Base-by-base conservation (phyloP, 148 eudicot species). In the Euryodendron excelsum region DNA sequence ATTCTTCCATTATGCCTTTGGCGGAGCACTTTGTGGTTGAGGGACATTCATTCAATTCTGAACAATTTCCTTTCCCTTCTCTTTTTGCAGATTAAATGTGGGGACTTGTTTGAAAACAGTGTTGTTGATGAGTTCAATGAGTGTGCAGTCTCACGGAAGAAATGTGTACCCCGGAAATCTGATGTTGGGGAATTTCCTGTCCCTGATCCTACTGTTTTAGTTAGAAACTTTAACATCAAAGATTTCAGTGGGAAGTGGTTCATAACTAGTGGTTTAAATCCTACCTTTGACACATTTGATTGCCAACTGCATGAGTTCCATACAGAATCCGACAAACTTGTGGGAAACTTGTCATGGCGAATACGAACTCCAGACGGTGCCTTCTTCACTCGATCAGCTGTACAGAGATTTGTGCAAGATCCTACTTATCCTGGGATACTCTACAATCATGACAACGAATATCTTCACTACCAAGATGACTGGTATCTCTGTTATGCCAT, bases 401-500 rank as follows among this genome's bases (percentile, higher is more conserved):
- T 86, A 71, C 99, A 96, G 84, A 93, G 61, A 83, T 96, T 96
- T 84, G 98, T 83, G 69, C 99, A 96, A 83, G 98, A 96, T 85
- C 92, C 95, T 39, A 64, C 31, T 30, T 86, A 88, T 70, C 98
- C 99, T 12, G 98, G 90, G 64, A 86, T 92, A 79, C 84, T 96
- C 45, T 91, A 93, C 85, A 96, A 96, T 87, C 99, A 96, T 80
- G 99, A 91, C 80, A 96, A 96, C 73, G 99, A 93, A 88, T 93
- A 78, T 87, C 99, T 96, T 86, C 94, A 93, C 75, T 96, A 96
- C 83, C 95, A 96, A 92, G 99, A 96, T 81, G 99, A 96, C 77
- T 96, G 99, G 99, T 96, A 91, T 21, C 12, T 53, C 55, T 67
- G 60, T 48, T 48, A 33, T 31, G 27, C 50, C 5, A 10, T 55